Evolutionary conservation across 352 stramenopile genomes (phyloP).

Genomic region (Pythium sukuiense): DNA sequence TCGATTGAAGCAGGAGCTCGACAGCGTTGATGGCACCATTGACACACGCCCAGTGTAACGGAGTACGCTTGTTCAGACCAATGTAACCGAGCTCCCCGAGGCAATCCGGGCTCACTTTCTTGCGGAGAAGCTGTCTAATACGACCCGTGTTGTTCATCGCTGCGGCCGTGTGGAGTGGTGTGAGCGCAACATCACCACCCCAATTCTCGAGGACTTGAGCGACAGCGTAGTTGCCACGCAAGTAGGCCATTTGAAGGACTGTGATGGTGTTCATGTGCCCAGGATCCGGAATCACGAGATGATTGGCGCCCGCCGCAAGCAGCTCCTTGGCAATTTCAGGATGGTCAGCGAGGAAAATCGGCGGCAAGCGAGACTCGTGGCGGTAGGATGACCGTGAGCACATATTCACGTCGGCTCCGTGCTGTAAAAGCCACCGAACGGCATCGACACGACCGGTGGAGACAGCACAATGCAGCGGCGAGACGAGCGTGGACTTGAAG

Average conservation of each 20-base stretch:
- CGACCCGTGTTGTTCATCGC: slow-evolving; percentile 65
- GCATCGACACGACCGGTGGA: slow-evolving; percentile 71
- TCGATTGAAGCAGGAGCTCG: slow-evolving; percentile 56
- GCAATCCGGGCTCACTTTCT: slow-evolving; percentile 76
- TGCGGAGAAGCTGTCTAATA: slow-evolving; percentile 61
- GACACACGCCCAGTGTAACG: slow-evolving; percentile 75
- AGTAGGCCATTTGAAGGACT: slow-evolving; percentile 76
- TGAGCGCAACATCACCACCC: slow-evolving; percentile 77
- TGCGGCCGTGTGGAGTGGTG: slow-evolving; percentile 72
- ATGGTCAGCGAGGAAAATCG: slow-evolving; percentile 80
- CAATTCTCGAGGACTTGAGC: slow-evolving; percentile 81
- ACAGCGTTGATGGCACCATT: slow-evolving; percentile 64
- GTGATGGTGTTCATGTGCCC: slow-evolving; percentile 88
- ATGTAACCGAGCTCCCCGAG: slow-evolving; percentile 79
- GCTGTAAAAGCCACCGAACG: slow-evolving; percentile 69
- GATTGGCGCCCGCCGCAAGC: slow-evolving; percentile 64
- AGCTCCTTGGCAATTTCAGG: slow-evolving; percentile 77
- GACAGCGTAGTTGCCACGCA: slow-evolving; percentile 79
- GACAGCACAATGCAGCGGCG: slow-evolving; percentile 76
- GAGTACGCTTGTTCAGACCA: slow-evolving; percentile 78
- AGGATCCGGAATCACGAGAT: slow-evolving; percentile 76
- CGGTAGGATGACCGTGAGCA: slow-evolving; percentile 77
- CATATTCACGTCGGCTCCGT: slow-evolving; percentile 73
- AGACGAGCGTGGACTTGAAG: slow-evolving; percentile 74
- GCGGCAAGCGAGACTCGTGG: slow-evolving; percentile 61